Base-by-base conservation (phyloP, 73 alveolate genomes). In the Paramecium sexaurelia region DNA sequence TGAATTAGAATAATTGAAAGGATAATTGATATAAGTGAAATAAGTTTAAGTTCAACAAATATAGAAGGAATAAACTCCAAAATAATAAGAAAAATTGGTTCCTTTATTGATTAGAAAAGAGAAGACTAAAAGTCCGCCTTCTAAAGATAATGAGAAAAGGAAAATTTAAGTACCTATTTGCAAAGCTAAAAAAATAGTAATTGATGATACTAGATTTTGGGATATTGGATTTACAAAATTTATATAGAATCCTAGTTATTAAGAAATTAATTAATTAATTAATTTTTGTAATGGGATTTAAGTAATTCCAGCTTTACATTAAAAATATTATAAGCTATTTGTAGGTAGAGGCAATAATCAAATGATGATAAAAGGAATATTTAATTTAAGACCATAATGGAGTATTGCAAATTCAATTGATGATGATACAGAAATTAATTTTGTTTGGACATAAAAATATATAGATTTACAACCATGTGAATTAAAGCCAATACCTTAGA, bases 321-420 rank as follows among this genome's bases (percentile, higher is more conserved):
- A 78, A 43, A 78, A 78, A 78, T 78, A 78, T 45, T 78, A 78
- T 45, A 78, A 78, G 36, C 17, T 78, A 8, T 78, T 29, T 78
- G 90, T 78, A 22, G 90, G 90, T 9, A 78, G 90, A 78, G 90
- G 90, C 32, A 78, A 78, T 78, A 78, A 78, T 78, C 90, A 78
- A 41, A 78, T 78, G 90, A 40, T 78, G 71, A 43, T 78, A 19
- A 78, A 78, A 43, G 90, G 90, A 41, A 41, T 78, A 26, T 78
- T 78, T 78, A 78, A 78, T 8, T 78, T 78, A 78, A 78, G 90
- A 43, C 68, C 68, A 37, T 39, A 78, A 40, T 78, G 90, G 90
- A 78, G 61, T 29, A 22, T 45, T 10, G 55, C 55, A 24, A 78
- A 78, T 78, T 39, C 90, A 41, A 29, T 78, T 4, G 90, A 78